A percentile compares a stretch with the other conserved stretches of the same genome.
Evolutionary conservation across 305 asterid species (phyloP).

Genomic region (Stenogyne calaminthoides): DNA sequence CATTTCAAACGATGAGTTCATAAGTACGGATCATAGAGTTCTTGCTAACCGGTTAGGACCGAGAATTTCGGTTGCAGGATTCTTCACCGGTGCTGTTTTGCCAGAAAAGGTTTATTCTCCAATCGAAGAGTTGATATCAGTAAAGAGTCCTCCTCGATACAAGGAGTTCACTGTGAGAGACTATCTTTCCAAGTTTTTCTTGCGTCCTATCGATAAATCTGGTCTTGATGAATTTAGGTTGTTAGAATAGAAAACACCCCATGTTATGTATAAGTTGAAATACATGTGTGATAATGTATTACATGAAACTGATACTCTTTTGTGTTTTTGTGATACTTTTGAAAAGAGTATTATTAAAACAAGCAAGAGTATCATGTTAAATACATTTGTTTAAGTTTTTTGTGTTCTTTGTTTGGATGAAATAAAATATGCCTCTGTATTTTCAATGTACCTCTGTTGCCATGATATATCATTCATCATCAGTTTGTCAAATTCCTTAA

Average conservation of each 20-base stretch:
- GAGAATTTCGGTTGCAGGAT: slow-evolving; percentile 64
- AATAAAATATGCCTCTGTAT: too few relatives aligned
- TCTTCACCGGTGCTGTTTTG: slow-evolving; percentile 40
- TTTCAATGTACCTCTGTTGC: not conserved
- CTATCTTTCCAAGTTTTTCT: slow-evolving; percentile 36
- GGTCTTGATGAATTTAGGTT: slow-evolving; percentile 51
- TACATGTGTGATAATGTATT: not conserved
- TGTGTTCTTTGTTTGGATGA: too few relatives aligned
- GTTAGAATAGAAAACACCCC: not conserved
- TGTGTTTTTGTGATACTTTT: too few relatives aligned
- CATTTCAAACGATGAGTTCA: slow-evolving; percentile 56
- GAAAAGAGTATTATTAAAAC: too few relatives aligned
- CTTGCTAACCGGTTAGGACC: slow-evolving; percentile 52
- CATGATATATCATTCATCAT: not conserved
- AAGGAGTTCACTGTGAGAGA: slow-evolving; percentile 52
- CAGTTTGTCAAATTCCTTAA: not conserved
- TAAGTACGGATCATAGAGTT: slow-evolving; percentile 59
- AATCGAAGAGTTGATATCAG: slow-evolving; percentile 50
- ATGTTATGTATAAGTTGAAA: not conserved
- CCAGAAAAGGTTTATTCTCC: slow-evolving; percentile 48
- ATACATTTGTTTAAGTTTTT: not conserved
- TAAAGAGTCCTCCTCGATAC: slow-evolving; percentile 39
- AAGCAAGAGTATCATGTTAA: too few relatives aligned
- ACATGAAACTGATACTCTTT: too few relatives aligned
- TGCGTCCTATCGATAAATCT: slow-evolving; percentile 39